Base-by-base conservation (phyloP, 2,329 filamentous ascomycete species). In the Triangularia setosa region DNA sequence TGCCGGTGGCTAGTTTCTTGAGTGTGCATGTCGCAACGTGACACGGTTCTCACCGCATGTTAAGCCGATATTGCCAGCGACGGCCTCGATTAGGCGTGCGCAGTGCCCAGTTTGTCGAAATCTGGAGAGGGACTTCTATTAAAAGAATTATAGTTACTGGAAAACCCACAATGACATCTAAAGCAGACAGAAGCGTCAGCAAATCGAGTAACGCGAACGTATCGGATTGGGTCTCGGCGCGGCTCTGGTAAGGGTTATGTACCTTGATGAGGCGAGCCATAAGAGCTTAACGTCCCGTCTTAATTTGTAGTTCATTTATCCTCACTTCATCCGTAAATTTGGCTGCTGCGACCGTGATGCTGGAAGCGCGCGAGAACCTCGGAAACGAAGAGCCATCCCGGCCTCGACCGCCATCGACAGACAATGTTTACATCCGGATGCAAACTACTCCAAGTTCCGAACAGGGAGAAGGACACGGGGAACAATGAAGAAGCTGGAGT, bases 291-390 rank as follows among this genome's bases (percentile, higher is more conserved):
- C 67, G 69, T 71, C 67, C 73, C 66, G 68, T 67, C 64, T 75
- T 75, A 80, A 79, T 79, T 75, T 79, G 70, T 71, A 66, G 75
- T 78, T 79, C 76, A 80, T 80, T 75, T 79, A 79, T 75, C 71
- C 73, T 68, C 69, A 73, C 75, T 79, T 80, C 77, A 79, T 69
- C 76, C 78, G 78, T 70, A 77, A 78, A 78, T 78, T 79, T 73
- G 71, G 66, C 65, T 57, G 59, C 67, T 70, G 67, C 64, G 64
- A 69, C 68, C 63, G 66, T 65, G 64, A 66, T 66, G 58, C 59
- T 64, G 58, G 61, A 60, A 60, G 33, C 55, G 52, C 33, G 55
- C 56, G 65, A 64, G 28, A 60, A 60, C 58, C 58, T 60, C 58
- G 58, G 58, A 60, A 48, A 60, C 58, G 33, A 44, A 16, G 60